phyloP scores from a whole-genome alignment of 73 alveolate species.

The Uronychia setigera region DNA sequence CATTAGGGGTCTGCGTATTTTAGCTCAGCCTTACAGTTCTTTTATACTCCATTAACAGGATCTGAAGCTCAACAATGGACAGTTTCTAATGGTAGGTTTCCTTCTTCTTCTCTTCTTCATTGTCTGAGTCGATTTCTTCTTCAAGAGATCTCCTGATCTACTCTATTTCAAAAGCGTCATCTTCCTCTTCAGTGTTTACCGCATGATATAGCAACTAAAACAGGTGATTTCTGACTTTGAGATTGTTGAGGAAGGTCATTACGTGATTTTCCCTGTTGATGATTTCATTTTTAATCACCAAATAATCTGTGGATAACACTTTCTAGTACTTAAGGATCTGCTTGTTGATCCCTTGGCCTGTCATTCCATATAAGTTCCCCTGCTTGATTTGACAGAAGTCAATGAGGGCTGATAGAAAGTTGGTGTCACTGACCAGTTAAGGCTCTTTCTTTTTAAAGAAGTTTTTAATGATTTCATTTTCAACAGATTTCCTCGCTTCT shows the following conservation, averaged over 20 bases:
- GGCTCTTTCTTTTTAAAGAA: neutral
- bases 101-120: neutral
- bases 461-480: neutral
- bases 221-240: neutral
- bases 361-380: neutral
- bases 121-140: neutral
- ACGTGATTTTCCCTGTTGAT: neutral
- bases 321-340: neutral
- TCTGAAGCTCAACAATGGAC: neutral
- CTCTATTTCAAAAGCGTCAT: neutral
- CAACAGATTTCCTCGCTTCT: neutral
- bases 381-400: neutral
- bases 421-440: neutral
- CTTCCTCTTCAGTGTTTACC: neutral
- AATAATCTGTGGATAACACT: neutral
- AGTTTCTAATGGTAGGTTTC: neutral
- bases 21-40: neutral
- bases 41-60: neutral
- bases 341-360: neutral
- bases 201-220: neutral
- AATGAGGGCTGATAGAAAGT: neutral
- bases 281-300: neutral
- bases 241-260: neutral
- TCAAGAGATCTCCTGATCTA: neutral
- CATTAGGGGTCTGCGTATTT: neutral